Evolutionary conservation across 23 red algal species (phyloP), one percentile per base, ranked within the genome.

Genomic region (Agarophyton chilense): DNA sequence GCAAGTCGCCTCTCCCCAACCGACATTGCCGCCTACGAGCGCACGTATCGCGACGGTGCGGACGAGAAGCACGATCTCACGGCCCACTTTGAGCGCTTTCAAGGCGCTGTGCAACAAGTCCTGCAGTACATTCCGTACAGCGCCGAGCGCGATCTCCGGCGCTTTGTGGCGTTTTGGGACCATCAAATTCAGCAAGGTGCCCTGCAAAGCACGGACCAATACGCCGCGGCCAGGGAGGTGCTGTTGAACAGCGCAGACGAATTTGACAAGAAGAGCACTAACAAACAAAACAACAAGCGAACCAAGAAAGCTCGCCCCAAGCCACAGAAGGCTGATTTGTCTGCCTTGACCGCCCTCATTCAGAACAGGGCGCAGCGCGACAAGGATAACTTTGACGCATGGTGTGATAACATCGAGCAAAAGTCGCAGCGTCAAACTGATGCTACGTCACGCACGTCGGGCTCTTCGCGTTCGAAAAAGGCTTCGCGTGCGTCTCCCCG

Each of bases 111-210:
- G 40, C 39, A 49, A 5, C 25, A 67, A 14, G 73, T 88, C 2
- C 39, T 96, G 36, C 60, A 92, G 12, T 90, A 96, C 66, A 96
- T 96, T 34, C 94, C 94, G 45, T 96, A 91, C 78, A 77, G 78
- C 47, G 77, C 73, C 8, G 80, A 90, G 35, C 19, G 45, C 32
- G 94, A 96, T 44, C 24, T 96, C 51, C 12, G 24, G 19, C 85
- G 94, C 3, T 96, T 91, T 33, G 68, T 96, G 33, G 19, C 22
- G 13, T 91, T 91, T 70, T 91, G 87, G 87, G 87, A 91, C 61
- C 56, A 17, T 1, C 33, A 53, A 11, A 72, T 91, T 47, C 35
- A 44, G 2, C 49, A 1, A 3, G 75, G 54, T 17, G 12, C 47
- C 29, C 50, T 91, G 54, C 53, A 52, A 34, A n/a, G 33, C 42